These are phyloP conservation scores for Alternaria gaisen DNA, from an alignment of 2,329 filamentous ascomycete genomes.

Conservation along the genomic window DNA sequence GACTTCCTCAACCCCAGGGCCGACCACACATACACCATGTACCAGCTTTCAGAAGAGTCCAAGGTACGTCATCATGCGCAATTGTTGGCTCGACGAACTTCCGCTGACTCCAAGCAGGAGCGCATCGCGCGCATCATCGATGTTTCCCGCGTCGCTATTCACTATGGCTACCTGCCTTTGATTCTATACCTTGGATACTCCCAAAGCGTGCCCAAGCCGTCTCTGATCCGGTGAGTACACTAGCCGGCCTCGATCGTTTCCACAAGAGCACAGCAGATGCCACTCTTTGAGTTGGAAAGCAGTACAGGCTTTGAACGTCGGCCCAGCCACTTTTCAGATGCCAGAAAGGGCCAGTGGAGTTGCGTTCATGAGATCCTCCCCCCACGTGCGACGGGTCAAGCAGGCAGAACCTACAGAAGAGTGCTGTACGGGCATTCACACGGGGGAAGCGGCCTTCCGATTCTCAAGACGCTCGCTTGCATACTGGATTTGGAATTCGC, in stretches of 20 bases:
- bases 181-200: conserved; percentile 98
- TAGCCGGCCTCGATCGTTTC: not conserved
- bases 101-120: conserved; percentile 69
- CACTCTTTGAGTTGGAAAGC: not conserved
- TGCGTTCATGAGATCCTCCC: not conserved
- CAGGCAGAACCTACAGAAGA: not conserved
- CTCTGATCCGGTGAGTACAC: conserved; percentile 71
- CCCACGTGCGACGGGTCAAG: not conserved
- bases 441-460: not conserved
- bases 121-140: conserved; percentile 97
- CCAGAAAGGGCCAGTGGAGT: not conserved
- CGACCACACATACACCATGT: conserved; percentile 53
- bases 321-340: not conserved
- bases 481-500: not conserved
- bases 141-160: conserved; percentile 88
- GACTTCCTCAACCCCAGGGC: conserved; percentile 1
- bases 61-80: conserved; percentile 69
- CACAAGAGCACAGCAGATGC: not conserved
- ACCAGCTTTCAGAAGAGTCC: conserved; percentile 88
- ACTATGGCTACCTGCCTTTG: conserved; percentile 97
- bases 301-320: not conserved
- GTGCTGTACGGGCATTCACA: not conserved
- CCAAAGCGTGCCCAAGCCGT: conserved; percentile 88
- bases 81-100: not conserved
- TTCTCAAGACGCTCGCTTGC: not conserved